Evolutionary conservation across 2,329 filamentous ascomycete genomes (phyloP), one percentile per base, ranked within the genome.

Genomic region (Colletotrichum liaoningense): DNA sequence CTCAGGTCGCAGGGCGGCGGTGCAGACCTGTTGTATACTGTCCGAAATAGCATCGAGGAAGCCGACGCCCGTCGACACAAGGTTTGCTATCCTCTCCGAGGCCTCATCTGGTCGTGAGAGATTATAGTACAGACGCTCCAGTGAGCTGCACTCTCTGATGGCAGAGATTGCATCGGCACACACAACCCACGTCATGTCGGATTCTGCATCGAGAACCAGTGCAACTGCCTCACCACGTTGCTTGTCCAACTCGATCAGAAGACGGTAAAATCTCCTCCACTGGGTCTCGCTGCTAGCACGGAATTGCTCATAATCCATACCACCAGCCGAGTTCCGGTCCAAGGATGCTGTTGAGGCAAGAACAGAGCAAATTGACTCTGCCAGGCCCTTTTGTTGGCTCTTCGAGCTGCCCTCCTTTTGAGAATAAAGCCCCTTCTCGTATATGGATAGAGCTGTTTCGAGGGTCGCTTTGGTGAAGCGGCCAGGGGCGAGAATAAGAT

Each of bases 241-340:
- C 78, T 93, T 95, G 80, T 98, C 95, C 54, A 99, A 85, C 80
- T 98, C 95, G 14, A 94, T 88, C 22, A 97, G 88, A 22, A 98
- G 88, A 38, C 95, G 92, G 84, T 95, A 98, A 82, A 97, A 97
- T 63, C 94, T 91, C 75, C 93, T 91, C 97, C 97, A 99, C 81
- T 98, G 95, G 12, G 90, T 88, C 79, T 97, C 93, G 66, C 93
- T 92, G 38, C 94, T 92, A 42, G 87, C 85, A 69, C 93, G 89
- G 80, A 95, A 97, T 70, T 92, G 88, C 28, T 93, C 91, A 77
- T 94, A 94, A 78, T 97, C 93, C 82, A 94, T 90, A 33, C 88
- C 89, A 16, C 91, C 91, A 16, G 90, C 88, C 11, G 90, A 84
- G 35, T 85, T 86, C 67, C 90, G 91, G 57, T 90, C 88, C 46